Evolutionary conservation across 352 stramenopile genomes (phyloP).

Genomic region (Phytopythium vexans): DNA sequence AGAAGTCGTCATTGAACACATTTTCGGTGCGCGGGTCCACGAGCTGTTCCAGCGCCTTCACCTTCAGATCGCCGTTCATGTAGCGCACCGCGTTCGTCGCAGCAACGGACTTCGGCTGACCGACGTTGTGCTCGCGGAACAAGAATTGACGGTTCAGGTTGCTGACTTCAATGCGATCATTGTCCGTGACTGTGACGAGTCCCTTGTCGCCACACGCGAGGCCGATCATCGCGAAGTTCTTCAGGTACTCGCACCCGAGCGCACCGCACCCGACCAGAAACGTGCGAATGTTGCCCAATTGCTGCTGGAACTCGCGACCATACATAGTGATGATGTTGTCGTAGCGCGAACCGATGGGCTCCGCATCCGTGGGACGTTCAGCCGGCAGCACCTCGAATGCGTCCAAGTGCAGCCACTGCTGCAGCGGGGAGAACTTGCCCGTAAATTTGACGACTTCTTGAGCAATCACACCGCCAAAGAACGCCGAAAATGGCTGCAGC

Average conservation of each 20-base stretch:
- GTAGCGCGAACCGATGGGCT: slow-evolving; percentile 66
- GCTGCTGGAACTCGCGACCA: slow-evolving; percentile 66
- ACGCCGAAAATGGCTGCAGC: slow-evolving; percentile 78
- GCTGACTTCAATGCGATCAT: slow-evolving; percentile 87
- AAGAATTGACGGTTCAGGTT: slow-evolving; percentile 87
- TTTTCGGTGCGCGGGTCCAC: slow-evolving; percentile 80
- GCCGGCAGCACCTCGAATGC: slow-evolving; percentile 77
- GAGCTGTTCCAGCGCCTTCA: slow-evolving; percentile 80
- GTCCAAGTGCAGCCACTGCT: slow-evolving; percentile 85
- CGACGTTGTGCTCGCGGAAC: slow-evolving; percentile 85
- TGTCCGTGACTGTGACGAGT: slow-evolving; percentile 81
- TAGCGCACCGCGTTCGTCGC: slow-evolving; percentile 67
- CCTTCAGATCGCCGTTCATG: slow-evolving; percentile 77
- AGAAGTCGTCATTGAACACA: slow-evolving; percentile 80
- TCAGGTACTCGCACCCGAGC: slow-evolving; percentile 82
- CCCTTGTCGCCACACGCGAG: slow-evolving; percentile 74
- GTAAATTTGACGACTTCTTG: slow-evolving; percentile 90
- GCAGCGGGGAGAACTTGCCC: slow-evolving; percentile 81
- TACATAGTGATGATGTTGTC: slow-evolving; percentile 77
- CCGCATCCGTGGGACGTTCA: slow-evolving; percentile 44
- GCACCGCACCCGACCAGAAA: slow-evolving; percentile 83
- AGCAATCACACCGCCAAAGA: slow-evolving; percentile 77
- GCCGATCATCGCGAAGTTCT: slow-evolving; percentile 87
- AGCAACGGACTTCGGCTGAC: slow-evolving; percentile 80
- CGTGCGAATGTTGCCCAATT: slow-evolving; percentile 64